Conservation (phyloP, 2,329 filamentous ascomycete species). For the Metarhizium brunneum region DNA sequence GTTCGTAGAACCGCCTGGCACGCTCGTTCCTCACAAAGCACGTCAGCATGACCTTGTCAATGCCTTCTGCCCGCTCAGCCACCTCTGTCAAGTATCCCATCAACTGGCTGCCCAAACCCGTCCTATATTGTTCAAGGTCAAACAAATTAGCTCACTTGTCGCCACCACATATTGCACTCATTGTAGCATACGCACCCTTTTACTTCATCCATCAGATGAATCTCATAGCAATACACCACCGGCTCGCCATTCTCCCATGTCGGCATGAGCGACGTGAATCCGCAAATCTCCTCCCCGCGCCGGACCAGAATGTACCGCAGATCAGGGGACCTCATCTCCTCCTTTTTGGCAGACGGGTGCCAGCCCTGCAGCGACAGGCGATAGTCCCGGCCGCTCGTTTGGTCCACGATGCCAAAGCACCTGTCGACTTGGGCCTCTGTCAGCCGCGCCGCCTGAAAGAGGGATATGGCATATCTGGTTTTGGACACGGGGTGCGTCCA, state of each 20-base stretch:
- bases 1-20: slow-evolving; percentile 52
- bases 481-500: slow-evolving; percentile 44
- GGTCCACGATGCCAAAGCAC: slow-evolving; percentile 49
- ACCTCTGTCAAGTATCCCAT: slow-evolving; percentile 46
- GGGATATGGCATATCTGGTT: slow-evolving; percentile 30
- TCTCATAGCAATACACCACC: slow-evolving; percentile 72
- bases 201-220: slow-evolving; percentile 52
- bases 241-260: slow-evolving; percentile 55
- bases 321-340: slow-evolving; percentile 59
- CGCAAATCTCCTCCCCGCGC: slow-evolving; percentile 26
- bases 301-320: slow-evolving; percentile 61
- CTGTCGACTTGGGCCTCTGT: slow-evolving; percentile 34
- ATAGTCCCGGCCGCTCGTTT: slow-evolving; percentile 58
- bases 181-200: slow-evolving; percentile 36
- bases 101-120: slow-evolving; percentile 52
- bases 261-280: slow-evolving; percentile 63
- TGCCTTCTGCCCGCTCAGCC: slow-evolving; percentile 41
- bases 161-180: too few species aligned
- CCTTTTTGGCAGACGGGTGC: slow-evolving; percentile 49
- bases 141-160: too few species aligned
- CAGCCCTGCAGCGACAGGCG: slow-evolving; percentile 52
- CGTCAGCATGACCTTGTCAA: slow-evolving; percentile 64
- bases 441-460: slow-evolving; percentile 32
- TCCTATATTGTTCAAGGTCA: slow-evolving; percentile 25
- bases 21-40: slow-evolving; percentile 55